phyloP scores from a whole-genome alignment of 1,284 basidiomycete species.

The Cryptococcus sp. region DNA sequence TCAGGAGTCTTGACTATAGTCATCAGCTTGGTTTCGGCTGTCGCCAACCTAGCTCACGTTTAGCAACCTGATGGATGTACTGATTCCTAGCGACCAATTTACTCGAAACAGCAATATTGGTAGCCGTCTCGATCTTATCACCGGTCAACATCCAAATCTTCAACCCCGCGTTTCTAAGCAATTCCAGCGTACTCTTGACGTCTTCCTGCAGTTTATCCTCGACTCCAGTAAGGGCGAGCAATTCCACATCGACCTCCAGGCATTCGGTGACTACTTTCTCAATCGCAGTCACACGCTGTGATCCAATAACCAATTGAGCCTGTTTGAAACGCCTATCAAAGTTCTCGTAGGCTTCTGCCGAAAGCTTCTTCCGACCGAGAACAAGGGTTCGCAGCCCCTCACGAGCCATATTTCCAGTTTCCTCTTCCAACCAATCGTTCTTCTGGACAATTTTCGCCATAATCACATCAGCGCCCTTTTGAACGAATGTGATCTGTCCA shows the following conservation, averaged over 20 bases:
- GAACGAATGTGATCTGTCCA: constrained; percentile 80
- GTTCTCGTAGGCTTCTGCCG: constrained; percentile 62
- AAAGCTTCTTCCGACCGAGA: constrained; percentile 75
- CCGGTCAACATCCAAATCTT: constrained; percentile 99
- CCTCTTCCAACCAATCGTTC: constrained; percentile 99
- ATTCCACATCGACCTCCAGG: constrained; percentile 83
- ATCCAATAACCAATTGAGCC: constrained; percentile 66
- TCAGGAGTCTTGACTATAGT: constrained; percentile 71
- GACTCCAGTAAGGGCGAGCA: constrained; percentile 92
- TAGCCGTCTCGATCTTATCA: constrained; percentile 98
- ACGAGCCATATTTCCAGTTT: constrained; percentile 96
- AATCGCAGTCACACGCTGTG: constrained; percentile 79
- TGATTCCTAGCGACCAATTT: constrained; percentile 94
- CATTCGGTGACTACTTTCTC: constrained; percentile 65
- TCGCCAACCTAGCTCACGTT: constrained; percentile 57
- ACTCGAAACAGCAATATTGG: constrained; percentile 95
- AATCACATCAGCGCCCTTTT: constrained; percentile 97
- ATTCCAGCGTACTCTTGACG: constrained; percentile 87
- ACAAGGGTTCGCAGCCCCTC: constrained; percentile 94
- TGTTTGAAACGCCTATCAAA: constrained; percentile 74
- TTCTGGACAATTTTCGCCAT: constrained; percentile 92
- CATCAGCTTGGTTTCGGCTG: background rate
- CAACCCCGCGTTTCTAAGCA: constrained; percentile 91
- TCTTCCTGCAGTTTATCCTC: constrained; percentile 99
- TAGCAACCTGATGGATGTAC: constrained; percentile 95